Conservation (phyloP, 108 stramenopile genomes). For the Nitzschia sp. region DNA sequence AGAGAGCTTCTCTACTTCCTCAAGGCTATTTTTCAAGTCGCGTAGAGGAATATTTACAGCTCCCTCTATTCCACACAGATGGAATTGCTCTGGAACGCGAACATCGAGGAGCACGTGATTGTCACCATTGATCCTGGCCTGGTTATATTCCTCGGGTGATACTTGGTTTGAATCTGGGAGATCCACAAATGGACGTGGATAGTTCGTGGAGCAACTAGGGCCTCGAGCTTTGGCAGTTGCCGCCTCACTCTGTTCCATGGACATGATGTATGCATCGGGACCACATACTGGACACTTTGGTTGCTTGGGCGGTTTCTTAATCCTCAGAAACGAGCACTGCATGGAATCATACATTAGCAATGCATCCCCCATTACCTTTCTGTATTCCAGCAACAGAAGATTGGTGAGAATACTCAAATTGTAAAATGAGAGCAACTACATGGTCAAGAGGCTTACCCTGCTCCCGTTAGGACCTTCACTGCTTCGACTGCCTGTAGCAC, state of each 20-base stretch:
- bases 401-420: not conserved
- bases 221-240: slow-evolving; percentile 58
- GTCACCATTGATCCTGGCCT: slow-evolving; percentile 27
- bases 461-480: slow-evolving; percentile 85
- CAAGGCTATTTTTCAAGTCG: slow-evolving; percentile 44
- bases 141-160: slow-evolving; percentile 52
- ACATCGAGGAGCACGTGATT: slow-evolving; percentile 80
- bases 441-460: slow-evolving; percentile 43
- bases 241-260: slow-evolving; percentile 60
- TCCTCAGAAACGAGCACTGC: slow-evolving; percentile 66
- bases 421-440: not conserved
- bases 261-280: slow-evolving; percentile 53
- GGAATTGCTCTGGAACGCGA: slow-evolving; percentile 66
- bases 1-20: slow-evolving; percentile 42
- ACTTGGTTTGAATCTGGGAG: slow-evolving; percentile 32
- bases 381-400: not conserved
- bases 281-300: slow-evolving; percentile 73
- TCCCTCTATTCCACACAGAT: slow-evolving; percentile 69
- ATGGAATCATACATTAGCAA: slow-evolving; percentile 79
- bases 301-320: slow-evolving; percentile 71
- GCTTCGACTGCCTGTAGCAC: slow-evolving; percentile 90
- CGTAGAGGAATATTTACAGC: slow-evolving; percentile 70
- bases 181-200: not conserved
- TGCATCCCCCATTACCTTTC: slow-evolving; percentile 65
- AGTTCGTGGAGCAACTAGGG: slow-evolving; percentile 37